phyloP scores from a whole-genome alignment of 2,329 filamentous ascomycete genomes.

The Tetracladium maxilliforme region DNA sequence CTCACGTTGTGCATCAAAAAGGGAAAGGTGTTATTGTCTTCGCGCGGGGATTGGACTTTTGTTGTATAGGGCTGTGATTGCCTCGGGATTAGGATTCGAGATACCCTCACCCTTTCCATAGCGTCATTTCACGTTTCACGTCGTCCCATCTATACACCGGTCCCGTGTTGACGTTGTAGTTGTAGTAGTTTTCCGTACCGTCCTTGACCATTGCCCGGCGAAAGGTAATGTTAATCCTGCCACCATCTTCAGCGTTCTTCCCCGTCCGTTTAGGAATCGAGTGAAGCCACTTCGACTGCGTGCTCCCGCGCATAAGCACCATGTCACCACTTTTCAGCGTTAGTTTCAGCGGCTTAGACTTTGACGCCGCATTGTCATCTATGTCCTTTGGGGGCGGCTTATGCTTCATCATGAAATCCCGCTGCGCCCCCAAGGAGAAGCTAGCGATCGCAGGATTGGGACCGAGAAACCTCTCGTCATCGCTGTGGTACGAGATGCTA shows the following conservation, averaged over 20 bases:
- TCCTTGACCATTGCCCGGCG: constrained; percentile 53
- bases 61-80: too few relatives aligned
- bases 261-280: constrained; percentile 62
- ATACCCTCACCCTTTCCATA: constrained; percentile 9
- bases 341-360: constrained; percentile 29
- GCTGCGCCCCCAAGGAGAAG: constrained; percentile 54
- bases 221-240: constrained; percentile 67
- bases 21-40: too few relatives aligned
- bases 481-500: constrained; percentile 67
- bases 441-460: constrained; percentile 57
- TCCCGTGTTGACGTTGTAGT: constrained; percentile 65
- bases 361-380: constrained; percentile 11
- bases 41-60: too few relatives aligned
- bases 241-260: constrained; percentile 44
- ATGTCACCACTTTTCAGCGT: constrained; percentile 56
- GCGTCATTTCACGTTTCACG: constrained; percentile 24
- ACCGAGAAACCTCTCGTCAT: constrained; percentile 68
- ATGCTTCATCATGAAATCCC: constrained; percentile 70
- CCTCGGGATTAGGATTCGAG: too few relatives aligned
- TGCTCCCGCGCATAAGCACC: constrained; percentile 62
- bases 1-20: too few relatives aligned
- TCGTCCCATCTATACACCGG: constrained; percentile 55
- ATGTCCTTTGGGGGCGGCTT: constrained; percentile 42
- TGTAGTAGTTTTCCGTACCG: constrained; percentile 72
- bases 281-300: constrained; percentile 66